phyloP scores from a whole-genome alignment of 1,139 yeast species.

The Insectozyma bohioensis region DNA sequence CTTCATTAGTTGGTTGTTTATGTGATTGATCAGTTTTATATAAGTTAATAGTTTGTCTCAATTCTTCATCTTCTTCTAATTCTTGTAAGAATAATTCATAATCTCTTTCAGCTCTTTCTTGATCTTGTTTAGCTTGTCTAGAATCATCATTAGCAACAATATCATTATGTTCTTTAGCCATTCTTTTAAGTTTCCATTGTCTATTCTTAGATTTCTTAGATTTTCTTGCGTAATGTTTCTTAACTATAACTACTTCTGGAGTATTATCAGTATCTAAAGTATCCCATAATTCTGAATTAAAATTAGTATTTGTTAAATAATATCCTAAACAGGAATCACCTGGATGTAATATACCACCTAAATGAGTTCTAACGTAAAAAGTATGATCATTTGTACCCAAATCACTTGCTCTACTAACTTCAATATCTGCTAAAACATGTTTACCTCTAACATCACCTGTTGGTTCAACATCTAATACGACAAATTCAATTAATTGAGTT shows the following conservation, averaged over 20 bases:
- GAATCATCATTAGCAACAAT: constrained; percentile 77
- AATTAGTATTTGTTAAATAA: constrained; percentile 77
- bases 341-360: constrained; percentile 92
- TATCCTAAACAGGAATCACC: constrained; percentile 96
- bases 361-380: constrained; percentile 80
- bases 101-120: constrained; percentile 91
- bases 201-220: constrained; percentile 75
- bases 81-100: constrained; percentile 96
- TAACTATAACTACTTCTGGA: constrained; percentile 91
- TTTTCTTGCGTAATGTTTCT: constrained; percentile 86
- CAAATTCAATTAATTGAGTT: constrained; percentile 79
- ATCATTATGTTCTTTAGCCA: constrained; percentile 94
- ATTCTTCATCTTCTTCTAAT: constrained; percentile 93
- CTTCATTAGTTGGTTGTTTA: constrained; percentile 31
- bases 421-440: constrained; percentile 83
- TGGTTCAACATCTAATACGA: constrained; percentile 92
- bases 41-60: constrained; percentile 85
- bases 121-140: constrained; percentile 82
- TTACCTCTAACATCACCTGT: constrained; percentile 83
- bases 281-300: constrained; percentile 86
- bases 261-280: constrained; percentile 56
- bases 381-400: constrained; percentile 82
- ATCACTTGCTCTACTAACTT: constrained; percentile 84
- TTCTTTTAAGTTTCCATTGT: constrained; percentile 95
- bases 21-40: constrained; percentile 58